Evolutionary conservation across 352 stramenopile genomes (phyloP), one percentile per base, ranked within the genome.

Genomic region (Hyaloperonospora arabidopsidis): DNA sequence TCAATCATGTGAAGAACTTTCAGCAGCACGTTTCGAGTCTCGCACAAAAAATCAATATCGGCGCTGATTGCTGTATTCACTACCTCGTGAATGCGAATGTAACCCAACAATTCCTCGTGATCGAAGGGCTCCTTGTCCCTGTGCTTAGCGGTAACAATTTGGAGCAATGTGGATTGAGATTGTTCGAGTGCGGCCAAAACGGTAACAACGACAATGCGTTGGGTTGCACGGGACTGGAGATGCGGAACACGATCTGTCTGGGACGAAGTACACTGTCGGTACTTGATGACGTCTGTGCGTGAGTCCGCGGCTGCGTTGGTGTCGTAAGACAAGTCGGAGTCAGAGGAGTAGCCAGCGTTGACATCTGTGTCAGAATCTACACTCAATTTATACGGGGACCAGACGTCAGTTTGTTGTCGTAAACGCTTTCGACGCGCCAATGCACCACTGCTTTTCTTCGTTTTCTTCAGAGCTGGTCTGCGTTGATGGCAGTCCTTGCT

Each of bases 1-100:
- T 84, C 74, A 25, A 79, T 70, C n/a, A 70, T 67, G 32, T 69
- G 70, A 22, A 84, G 50, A 17, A 75, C 28, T 28, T 76, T 80
- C 10, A 70, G n/a, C 47, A 79, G 28, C 52, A 78, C 61, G 43
- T 67, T 72, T 32, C 59, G 53, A 28, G 41, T 64, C 3, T 66
- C 55, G 61, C 69, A 84, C 23, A 56, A 72, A 18, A 74, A 58
- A 50, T 76, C 52, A 28, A 55, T 54, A 38, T 60, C 54, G n/a
- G 59, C 63, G 39, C 51, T 61, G 15, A 84, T 61, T 10, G 68
- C 48, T 17, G 55, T 50, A 35, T 59, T 67, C 18, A 71, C 59
- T 22, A 64, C 8, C 22, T 71, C 55, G 43, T 74, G 58, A 62
- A 73, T 63, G 13, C 57, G 65, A 52, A 70, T 57, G 32, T 65